Conservation (phyloP, 495 filamentous ascomycete genomes). For the Letharia columbiana region DNA sequence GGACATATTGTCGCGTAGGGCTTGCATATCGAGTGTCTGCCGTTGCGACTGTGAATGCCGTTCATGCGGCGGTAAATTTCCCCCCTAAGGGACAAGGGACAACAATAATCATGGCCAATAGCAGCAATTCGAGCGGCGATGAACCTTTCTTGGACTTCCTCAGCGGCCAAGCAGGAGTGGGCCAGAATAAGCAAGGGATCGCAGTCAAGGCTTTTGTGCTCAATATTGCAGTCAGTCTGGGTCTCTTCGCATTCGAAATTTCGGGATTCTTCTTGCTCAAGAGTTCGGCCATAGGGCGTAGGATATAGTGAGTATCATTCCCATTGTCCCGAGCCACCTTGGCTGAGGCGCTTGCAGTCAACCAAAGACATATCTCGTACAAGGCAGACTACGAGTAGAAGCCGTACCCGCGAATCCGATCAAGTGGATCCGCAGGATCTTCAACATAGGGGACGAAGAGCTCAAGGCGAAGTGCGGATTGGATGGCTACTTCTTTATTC, state of each 20-base stretch:
- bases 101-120: constrained; percentile 16
- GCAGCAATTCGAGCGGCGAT: constrained; percentile 13
- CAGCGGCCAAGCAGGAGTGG: constrained; percentile 18
- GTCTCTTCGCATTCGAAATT: constrained; percentile 21
- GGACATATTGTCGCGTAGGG: neutral
- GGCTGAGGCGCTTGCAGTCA: constrained; percentile 18
- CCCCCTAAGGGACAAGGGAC: neutral
- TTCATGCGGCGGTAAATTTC: neutral
- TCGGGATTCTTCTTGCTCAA: constrained; percentile 26
- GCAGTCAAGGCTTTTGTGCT: constrained; percentile 24
- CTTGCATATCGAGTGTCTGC: neutral
- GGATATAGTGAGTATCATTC: constrained; percentile 20
- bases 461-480: constrained; percentile 24
- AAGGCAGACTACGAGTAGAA: constrained; percentile 24
- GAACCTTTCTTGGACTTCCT: constrained; percentile 13
- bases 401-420: constrained; percentile 21
- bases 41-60: neutral
- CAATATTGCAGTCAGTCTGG: constrained; percentile 24
- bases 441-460: constrained; percentile 23
- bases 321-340: neutral
- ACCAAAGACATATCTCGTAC: constrained; percentile 27
- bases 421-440: constrained; percentile 24
- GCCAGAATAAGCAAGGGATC: constrained; percentile 20
- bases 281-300: constrained; percentile 23
- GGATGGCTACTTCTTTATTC: constrained; percentile 27